A percentile compares a stretch with the other conserved stretches of the same genome.
phyloP scores from a whole-genome alignment of 805 yeast species.

The Saccharomycopsis olivae region DNA sequence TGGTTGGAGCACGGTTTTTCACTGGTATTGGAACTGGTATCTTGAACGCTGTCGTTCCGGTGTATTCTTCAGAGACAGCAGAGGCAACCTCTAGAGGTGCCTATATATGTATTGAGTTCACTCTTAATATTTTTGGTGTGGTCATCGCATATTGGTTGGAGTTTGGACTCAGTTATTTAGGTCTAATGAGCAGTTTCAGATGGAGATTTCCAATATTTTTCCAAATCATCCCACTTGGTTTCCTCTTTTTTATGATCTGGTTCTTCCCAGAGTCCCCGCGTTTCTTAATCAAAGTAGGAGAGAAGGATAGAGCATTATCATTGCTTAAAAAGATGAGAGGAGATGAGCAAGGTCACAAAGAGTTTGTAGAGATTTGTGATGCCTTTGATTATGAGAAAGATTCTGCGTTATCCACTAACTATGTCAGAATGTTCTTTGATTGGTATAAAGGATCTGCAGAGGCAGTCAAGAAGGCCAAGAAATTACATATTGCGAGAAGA shows the following conservation, averaged over 20 bases:
- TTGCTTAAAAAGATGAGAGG: not conserved
- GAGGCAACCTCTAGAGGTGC: slow-evolving; percentile 56
- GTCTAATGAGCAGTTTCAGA: slow-evolving; percentile 6
- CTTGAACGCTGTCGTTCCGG: slow-evolving; percentile 66
- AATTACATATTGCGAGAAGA: slow-evolving; percentile 51
- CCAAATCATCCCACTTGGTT: slow-evolving; percentile 41
- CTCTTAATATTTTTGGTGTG: slow-evolving; percentile 61
- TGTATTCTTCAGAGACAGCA: slow-evolving; percentile 69
- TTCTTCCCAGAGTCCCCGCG: slow-evolving; percentile 43
- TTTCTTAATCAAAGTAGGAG: slow-evolving; percentile 34
- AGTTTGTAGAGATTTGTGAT: slow-evolving; percentile 7
- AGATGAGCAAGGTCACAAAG: not conserved
- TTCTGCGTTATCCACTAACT: no score
- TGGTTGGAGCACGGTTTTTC: slow-evolving; percentile 48
- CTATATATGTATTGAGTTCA: slow-evolving; percentile 58
- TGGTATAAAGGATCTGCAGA: not conserved
- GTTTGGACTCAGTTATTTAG: slow-evolving; percentile 53
- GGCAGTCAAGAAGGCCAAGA: slow-evolving; percentile 40
- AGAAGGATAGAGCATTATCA: slow-evolving; percentile 8
- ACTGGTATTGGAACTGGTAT: slow-evolving; percentile 70
- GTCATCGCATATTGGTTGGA: slow-evolving; percentile 67
- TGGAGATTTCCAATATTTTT: slow-evolving; percentile 77
- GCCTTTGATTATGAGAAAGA: no score
- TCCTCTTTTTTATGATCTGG: slow-evolving; percentile 18
- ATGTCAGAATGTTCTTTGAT: no score